Conservation (phyloP, 2,329 filamentous ascomycete species). For the Xylariaceae sp. region DNA sequence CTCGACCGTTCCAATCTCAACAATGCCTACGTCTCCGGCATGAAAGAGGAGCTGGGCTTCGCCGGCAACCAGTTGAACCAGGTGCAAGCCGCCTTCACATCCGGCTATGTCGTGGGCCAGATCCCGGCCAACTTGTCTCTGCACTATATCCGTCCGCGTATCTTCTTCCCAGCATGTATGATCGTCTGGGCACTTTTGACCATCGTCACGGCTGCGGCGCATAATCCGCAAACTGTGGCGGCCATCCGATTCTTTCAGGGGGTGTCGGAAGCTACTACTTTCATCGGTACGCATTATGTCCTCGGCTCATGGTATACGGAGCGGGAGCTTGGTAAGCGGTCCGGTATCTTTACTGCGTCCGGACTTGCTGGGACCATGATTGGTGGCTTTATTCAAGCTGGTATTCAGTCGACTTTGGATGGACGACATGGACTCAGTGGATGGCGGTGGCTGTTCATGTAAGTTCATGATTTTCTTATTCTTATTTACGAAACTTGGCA, state of each 20-base stretch:
- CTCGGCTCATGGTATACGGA: conserved; percentile 58
- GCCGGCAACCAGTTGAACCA: conserved; percentile 46
- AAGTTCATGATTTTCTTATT: conserved; percentile 7
- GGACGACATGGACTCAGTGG: conserved; percentile 45
- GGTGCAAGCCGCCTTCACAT: conserved; percentile 48
- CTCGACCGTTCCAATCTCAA: conserved; percentile 48
- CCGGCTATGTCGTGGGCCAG: conserved; percentile 49
- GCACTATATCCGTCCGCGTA: conserved; percentile 57
- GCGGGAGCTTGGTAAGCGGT: conserved; percentile 56
- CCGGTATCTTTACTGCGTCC: conserved; percentile 55
- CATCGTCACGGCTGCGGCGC: conserved; percentile 52
- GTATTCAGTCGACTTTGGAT: conserved; percentile 41
- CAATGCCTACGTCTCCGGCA: conserved; percentile 52
- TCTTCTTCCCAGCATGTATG: conserved; percentile 61
- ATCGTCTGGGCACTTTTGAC: conserved; percentile 59
- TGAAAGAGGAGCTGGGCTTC: conserved; percentile 47
- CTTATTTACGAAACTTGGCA: background rate
- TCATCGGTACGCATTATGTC: conserved; percentile 54
- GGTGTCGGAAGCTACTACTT: conserved; percentile 51
- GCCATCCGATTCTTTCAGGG: conserved; percentile 54
- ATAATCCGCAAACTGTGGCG: conserved; percentile 51
- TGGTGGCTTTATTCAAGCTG: conserved; percentile 56
- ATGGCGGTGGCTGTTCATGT: conserved; percentile 51
- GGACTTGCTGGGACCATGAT: conserved; percentile 58
- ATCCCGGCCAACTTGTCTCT: conserved; percentile 57